Percentiles rank a stretch among this genome's conserved stretches.
phyloP scores from a whole-genome alignment of 1,284 basidiomycete genomes.

The Puccinia horiana region DNA sequence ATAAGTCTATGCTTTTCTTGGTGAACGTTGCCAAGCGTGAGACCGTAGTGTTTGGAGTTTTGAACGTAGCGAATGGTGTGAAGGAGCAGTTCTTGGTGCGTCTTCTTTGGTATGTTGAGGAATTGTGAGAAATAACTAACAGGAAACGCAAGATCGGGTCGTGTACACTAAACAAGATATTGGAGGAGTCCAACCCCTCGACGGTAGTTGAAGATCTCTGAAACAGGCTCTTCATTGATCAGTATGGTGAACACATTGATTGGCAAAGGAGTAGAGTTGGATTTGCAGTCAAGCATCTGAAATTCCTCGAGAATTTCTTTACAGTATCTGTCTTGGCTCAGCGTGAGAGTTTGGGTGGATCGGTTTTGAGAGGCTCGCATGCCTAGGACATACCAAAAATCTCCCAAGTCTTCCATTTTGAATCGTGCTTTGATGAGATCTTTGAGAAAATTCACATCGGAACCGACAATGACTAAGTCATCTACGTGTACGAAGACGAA shows the following conservation, averaged over 20 bases:
- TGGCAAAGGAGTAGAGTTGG: neutral
- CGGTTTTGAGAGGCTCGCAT: neutral
- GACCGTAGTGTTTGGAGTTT: neutral
- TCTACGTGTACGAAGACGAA: constrained; percentile 19
- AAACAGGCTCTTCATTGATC: neutral
- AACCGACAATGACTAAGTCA: neutral
- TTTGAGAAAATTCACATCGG: neutral
- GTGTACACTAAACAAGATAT: too few relatives aligned
- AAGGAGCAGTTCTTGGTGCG: neutral
- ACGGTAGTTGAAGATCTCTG: neutral
- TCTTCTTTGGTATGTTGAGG: neutral
- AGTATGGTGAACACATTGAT: neutral
- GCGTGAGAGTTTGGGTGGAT: neutral
- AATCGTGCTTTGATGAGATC: neutral
- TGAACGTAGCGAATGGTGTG: neutral
- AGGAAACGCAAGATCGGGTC: neutral
- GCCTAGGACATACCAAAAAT: neutral
- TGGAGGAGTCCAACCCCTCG: too few relatives aligned
- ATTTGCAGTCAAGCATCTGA: too few relatives aligned
- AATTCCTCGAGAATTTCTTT: neutral
- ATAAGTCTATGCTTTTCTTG: too few relatives aligned
- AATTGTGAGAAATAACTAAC: neutral
- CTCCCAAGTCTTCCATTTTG: constrained; percentile 3
- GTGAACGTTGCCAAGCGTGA: neutral
- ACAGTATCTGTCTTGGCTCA: neutral